These are phyloP conservation scores for Colletotrichum viniferum DNA, from an alignment of 2,329 filamentous ascomycete species.

Conservation along the genomic window DNA sequence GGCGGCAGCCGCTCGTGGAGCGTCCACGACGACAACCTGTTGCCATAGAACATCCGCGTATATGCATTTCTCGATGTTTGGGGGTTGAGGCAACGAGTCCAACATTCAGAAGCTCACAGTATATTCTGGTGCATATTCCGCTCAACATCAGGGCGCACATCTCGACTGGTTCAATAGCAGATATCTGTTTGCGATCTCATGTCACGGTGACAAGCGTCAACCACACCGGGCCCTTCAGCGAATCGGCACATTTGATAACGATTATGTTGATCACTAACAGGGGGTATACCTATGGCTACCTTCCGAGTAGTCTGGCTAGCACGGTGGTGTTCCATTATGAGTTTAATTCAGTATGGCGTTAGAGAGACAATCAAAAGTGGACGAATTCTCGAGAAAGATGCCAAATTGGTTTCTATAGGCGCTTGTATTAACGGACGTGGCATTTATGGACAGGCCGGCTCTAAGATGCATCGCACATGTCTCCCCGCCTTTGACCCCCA, in stretches of 20 bases:
- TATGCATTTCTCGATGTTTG: background rate
- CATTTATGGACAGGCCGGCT: background rate
- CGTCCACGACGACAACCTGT: background rate
- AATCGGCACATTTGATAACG: background rate
- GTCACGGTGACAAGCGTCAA: background rate
- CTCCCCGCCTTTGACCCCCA: background rate
- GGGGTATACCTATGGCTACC: background rate
- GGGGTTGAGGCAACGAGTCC: background rate
- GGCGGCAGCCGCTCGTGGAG: conserved; percentile 1
- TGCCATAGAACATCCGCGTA: background rate
- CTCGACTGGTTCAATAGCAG: background rate
- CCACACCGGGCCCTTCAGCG: no score
- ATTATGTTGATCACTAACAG: background rate
- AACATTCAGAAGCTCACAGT: background rate
- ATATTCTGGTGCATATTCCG: background rate
- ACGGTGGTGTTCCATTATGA: background rate
- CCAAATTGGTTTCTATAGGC: background rate
- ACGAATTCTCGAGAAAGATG: background rate
- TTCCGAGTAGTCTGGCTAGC: background rate
- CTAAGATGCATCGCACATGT: background rate
- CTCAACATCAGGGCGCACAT: background rate
- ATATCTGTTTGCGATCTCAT: background rate
- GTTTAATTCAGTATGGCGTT: background rate
- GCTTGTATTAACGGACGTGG: background rate
- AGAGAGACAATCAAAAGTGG: background rate